Evolutionary conservation across 805 yeast genomes (phyloP), one percentile per base, ranked within the genome.

Genomic region (Myxozyma sirexii): DNA sequence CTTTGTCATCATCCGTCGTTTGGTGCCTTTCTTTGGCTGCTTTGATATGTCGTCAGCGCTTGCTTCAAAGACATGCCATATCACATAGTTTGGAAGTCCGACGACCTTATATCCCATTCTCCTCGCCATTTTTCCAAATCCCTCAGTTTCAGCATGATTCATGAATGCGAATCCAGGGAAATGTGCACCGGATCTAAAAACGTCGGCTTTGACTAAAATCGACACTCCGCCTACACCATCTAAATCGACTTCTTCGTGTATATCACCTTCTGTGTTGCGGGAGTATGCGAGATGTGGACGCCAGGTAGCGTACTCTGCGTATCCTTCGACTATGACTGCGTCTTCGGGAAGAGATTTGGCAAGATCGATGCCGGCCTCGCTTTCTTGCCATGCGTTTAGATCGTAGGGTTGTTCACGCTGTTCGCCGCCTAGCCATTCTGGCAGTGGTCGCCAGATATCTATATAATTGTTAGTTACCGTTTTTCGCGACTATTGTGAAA

Each of bases 201-300:
- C 97, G 48, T 79, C 77, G 1, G 97, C 97, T 72, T 88, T 89
- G 45, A 96, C 82, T 66, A 93, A 78, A 65, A 94, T 91, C 0
- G 97, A 90, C 45, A 93, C 99, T 66, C 98, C 99, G 26, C 99
- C 99, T 68, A 93, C 91, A 54, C 99, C 99, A 74, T 93, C 98
- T 63, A 93, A 78, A 58, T 87, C 92, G 87, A 93, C 87, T 71
- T 90, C 96, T 45, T 87, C 93, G 10, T 48, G 43, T 13, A 29
- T 19, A 31, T 56, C 50, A 21, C 39, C 59, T 71, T 89, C 93
- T 4, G 96, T 93, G 74, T 91, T 96, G 24, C 64, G 50, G 2
- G 56, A n/a, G 50, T 59, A 62, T 13, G 63, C 63, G 4, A 62
- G 57, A 39, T 59, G 65, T 13, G 63, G 65, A 10, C 65, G 49